These are phyloP conservation scores for Mimosa bimucronata DNA, from an alignment of 306 rosid genomes.

Conservation along the genomic window DNA sequence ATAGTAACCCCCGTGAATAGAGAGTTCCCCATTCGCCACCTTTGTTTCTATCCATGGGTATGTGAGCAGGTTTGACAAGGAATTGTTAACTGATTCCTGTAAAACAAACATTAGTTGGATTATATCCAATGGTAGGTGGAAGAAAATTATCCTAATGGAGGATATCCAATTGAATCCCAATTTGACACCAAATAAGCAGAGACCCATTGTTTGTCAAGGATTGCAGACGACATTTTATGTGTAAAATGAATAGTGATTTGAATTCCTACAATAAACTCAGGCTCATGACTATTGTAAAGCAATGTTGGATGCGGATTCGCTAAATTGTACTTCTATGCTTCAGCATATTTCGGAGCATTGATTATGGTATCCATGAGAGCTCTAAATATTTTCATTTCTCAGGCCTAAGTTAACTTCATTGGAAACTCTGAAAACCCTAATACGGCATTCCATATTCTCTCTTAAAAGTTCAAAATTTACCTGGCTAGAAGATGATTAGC, in stretches of 20 bases:
- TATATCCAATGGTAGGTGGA: background rate
- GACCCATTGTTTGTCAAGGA: background rate
- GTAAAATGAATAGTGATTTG: background rate
- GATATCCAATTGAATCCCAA: conserved; percentile 19
- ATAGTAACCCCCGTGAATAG: conserved; percentile 89
- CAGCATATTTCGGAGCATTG: too few relatives aligned
- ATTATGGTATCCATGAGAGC: background rate
- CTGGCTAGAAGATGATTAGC: background rate
- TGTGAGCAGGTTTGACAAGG: conserved; percentile 77
- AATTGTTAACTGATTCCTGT: conserved; percentile 84
- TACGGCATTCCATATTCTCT: background rate
- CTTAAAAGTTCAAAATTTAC: background rate
- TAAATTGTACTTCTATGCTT: too few relatives aligned
- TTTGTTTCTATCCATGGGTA: conserved; percentile 96
- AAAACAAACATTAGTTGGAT: conserved; percentile 28
- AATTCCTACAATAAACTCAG: background rate
- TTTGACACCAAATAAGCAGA: conserved; percentile 11
- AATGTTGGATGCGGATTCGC: background rate
- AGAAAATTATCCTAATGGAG: conserved; percentile 15
- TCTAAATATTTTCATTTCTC: conserved; percentile 8
- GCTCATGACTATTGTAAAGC: conserved; percentile 5
- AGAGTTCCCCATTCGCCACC: conserved; percentile 66
- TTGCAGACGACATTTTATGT: background rate
- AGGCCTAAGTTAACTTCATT: background rate
- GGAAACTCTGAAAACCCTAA: conserved; percentile 1